Base-by-base conservation (phyloP, 225 moss, liverwort and hornwort species). In the Physcomitrellopsis africana region DNA sequence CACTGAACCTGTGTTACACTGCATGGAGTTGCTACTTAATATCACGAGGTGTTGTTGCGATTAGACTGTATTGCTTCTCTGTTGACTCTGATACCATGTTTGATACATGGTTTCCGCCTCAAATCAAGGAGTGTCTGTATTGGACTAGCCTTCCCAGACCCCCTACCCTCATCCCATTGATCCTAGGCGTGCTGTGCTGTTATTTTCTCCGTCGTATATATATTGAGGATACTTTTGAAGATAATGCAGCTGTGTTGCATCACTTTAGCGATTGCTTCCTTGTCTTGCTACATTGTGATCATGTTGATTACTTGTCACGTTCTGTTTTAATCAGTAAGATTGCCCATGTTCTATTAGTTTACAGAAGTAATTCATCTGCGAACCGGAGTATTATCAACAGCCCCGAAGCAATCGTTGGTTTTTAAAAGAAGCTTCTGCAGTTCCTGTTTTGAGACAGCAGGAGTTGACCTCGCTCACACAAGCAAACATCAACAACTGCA, bases 91-190 rank as follows among this genome's bases (percentile, higher is more conserved):
- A 52, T 68, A 14, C 60, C n/a, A n/a, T n/a, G n/a, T n/a, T n/a
- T n/a, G n/a, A n/a, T n/a, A n/a, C n/a, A 0, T 69, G 59, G 54
- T 47, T 65, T 47, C 32, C 47, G 26, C 69, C 65, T 19, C 64
- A 19, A 76, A 58, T 8, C 10, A 62, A 49, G 43, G 70, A 74
- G 69, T 61, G 27, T 27, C 10, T 51, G 27, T 14, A 19, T 60
- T 65, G 67, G 82, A 59, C 58, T 74, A 22, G 74, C 45, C 51
- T 72, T n/a, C n/a, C n/a, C n/a, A n/a, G n/a, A n/a, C n/a, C 68
- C 52, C 58, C 52, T 19, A 17, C 1, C 64, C 63, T 37, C 12
- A 44, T 63, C 22, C 52, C 65, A 53, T 76, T 69, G 80, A 24
- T 46, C 7, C 7, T 60, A 65, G 54, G 48, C 45, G 22, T 74